Base-by-base conservation (phyloP, 2,329 filamentous ascomycete species). In the Cordyceps cicadae region DNA sequence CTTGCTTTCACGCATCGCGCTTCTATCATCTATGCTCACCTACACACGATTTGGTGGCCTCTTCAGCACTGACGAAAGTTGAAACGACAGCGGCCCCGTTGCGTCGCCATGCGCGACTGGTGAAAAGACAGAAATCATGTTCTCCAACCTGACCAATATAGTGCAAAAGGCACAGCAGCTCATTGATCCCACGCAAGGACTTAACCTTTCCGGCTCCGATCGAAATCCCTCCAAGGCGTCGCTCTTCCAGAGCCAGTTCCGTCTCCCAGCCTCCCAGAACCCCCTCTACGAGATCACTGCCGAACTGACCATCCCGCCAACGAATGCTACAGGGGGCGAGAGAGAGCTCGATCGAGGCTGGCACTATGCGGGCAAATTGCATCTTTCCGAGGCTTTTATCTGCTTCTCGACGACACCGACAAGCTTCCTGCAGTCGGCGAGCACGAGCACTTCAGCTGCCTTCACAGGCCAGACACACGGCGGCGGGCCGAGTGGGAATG, bases 281-380 rank as follows among this genome's bases (percentile, higher is more conserved):
- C 94, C 94, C 60, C 83, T 97, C 62, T 92, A 95, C 77, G 94
- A 99, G 79, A 97, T 99, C 76, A 92, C 89, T 63, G 92, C 94
- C 70, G 94, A 99, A 79, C 85, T 99, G 63, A 95, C 92, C 61
- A 89, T 99, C 62, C 87, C 88, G 60, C 86, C 84, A 64, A 84
- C 85, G 65, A 89, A 87, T 74, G 82, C 79, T 67, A 86, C 82
- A 63, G 84, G 87, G 54, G 87, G 87, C 63, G 89, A 90, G 67
- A 87, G 87, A 73, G 83, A 87, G 65, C 83, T 84, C 60, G 86
- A 87, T 62, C 81, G 84, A 67, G 90, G 91, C 66, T 96, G 89
- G 75, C 89, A 92, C 71, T 97, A 99, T 77, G 87, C 87, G 26
- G 94, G 94, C 55, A 92, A 92, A 74, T 83, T 99, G 57, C 93